Base-by-base conservation (phyloP, 441 rosid species). In the Flueggea neowawraea region DNA sequence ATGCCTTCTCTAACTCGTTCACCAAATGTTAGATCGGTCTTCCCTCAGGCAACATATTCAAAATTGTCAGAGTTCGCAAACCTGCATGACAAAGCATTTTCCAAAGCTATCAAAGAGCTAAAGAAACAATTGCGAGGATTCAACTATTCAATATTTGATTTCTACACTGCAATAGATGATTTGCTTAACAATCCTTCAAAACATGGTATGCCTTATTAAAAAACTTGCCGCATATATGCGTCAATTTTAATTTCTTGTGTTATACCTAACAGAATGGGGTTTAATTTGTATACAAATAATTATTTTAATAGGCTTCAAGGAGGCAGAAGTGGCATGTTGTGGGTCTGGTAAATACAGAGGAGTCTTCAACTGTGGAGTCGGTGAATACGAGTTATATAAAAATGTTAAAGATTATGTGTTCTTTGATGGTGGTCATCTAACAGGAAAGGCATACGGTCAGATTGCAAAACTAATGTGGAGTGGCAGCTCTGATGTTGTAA, bases 271-370 rank as follows among this genome's bases (percentile, higher is more conserved):
- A 6, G 3, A 6, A 43, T 43, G 45, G 12, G 45, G 8, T 43
- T 43, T 6, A 43, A 6, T 6, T 43, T 43, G 45, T 43, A 43
- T 43, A 43, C 12, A 43, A 6, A 6, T 43, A 6, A 6, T 43
- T 43, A 6, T 43, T 43, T 3, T 43, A 0, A 6, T 6, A 43
- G 45, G 45, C 3, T 43, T 43, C 12, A 43, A 43, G 12, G 45
- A 32, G 59, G 61, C 49, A 6, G 48, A 47, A 5, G 22, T 10
- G 54, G 64, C 70, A 17, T 73, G 67, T 14, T 69, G 77, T 65
- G 77, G 77, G 16, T 39, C 63, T 12, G 70, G 67, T n/a, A 16
- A 45, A 11, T 56, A 14, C 12, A 52, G 73, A 60, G 73, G 73
- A 51, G 16, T 13, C 6, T 39, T 13, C 13, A 64, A 65, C 67